Percentiles rank a stretch among this genome's conserved stretches.
These are phyloP conservation scores for Pachyrhizus erosus DNA, from an alignment of 306 rosid species.

Conservation along the genomic window DNA sequence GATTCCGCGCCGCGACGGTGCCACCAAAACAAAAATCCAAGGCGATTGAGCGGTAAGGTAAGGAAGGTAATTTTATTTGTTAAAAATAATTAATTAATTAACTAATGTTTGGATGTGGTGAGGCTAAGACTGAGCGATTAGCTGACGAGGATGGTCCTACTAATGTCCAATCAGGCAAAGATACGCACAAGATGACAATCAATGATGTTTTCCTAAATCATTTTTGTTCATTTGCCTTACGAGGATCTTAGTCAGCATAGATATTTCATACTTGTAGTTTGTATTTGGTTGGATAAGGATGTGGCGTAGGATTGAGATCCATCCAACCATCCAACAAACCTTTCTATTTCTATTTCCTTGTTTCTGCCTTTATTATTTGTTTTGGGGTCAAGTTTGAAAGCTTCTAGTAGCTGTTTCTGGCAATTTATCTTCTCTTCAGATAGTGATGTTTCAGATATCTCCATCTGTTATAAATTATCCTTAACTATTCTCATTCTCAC, in stretches of 20 bases:
- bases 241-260: conserved; percentile 57
- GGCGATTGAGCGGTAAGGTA: not conserved
- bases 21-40: not conserved
- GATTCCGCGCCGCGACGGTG: not conserved
- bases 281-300: conserved; percentile 39
- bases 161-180: conserved; percentile 21
- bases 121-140: not conserved
- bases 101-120: not conserved
- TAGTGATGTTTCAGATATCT: conserved; percentile 5
- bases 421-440: not conserved
- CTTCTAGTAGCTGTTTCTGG: conserved; percentile 12
- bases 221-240: conserved; percentile 42
- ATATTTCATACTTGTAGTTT: conserved; percentile 23
- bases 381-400: not conserved
- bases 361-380: too few relatives aligned
- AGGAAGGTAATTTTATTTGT: not conserved
- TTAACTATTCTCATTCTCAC: not conserved
- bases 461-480: not conserved
- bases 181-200: conserved; percentile 38
- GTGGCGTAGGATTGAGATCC: conserved; percentile 26
- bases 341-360: not conserved
- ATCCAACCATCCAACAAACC: not conserved
- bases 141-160: conserved; percentile 47
- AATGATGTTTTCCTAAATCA: conserved; percentile 17
- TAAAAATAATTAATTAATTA: too few relatives aligned